A percentile compares a stretch with the other conserved stretches of the same genome.
Conservation (phyloP, 257 asterid genomes). For the Buddleja alternifolia region DNA sequence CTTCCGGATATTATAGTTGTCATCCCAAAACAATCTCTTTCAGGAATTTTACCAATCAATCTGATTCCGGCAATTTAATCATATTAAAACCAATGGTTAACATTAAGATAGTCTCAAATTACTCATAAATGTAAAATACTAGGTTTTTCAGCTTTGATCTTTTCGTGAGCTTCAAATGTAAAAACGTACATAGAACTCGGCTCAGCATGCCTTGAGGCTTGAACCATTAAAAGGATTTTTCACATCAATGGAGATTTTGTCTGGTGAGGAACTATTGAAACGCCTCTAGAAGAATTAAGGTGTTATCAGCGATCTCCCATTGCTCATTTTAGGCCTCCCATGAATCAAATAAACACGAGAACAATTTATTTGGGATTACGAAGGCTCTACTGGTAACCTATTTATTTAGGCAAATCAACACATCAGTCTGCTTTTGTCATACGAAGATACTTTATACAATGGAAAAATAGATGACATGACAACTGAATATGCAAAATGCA, state of each 20-base stretch:
- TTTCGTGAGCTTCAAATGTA: background rate
- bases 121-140: background rate
- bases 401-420: background rate
- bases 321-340: conserved; percentile 46
- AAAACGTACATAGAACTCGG: background rate
- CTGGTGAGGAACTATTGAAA: conserved; percentile 47
- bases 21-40: background rate
- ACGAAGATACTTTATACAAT: background rate
- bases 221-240: background rate
- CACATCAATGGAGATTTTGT: conserved; percentile 16
- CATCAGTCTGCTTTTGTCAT: background rate
- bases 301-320: conserved; percentile 50
- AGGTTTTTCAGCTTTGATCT: background rate
- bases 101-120: background rate
- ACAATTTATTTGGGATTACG: conserved; percentile 36
- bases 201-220: background rate
- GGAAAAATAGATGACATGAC: background rate
- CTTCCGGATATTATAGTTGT: background rate
- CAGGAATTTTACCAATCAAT: background rate
- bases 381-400: conserved; percentile 26
- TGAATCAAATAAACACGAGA: conserved; percentile 54
- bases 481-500: background rate
- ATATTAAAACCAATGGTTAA: background rate
- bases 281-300: conserved; percentile 42
- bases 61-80: conserved; percentile 5